phyloP scores from a whole-genome alignment of 2,329 filamentous ascomycete genomes.

The Penicillium rolfsii region DNA sequence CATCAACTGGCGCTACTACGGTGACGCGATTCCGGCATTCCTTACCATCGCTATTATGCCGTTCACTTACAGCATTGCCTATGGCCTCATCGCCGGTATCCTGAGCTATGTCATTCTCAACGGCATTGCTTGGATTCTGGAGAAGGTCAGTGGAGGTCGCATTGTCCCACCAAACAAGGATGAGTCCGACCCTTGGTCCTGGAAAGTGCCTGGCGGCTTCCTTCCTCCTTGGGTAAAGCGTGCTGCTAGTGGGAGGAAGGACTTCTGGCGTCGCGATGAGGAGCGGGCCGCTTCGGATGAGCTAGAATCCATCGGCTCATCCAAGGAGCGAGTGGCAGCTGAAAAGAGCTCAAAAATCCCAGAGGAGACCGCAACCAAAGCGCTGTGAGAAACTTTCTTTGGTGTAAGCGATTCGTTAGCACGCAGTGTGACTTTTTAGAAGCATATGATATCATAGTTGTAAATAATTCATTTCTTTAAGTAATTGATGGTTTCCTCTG shows the following conservation, averaged over 20 bases:
- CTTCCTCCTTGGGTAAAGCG: constrained; percentile 74
- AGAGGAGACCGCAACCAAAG: background rate
- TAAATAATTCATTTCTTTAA: background rate
- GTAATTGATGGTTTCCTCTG: background rate
- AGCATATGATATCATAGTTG: background rate
- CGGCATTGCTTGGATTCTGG: constrained; percentile 66
- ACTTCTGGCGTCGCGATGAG: constrained; percentile 65
- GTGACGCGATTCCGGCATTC: constrained; percentile 83
- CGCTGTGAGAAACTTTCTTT: background rate
- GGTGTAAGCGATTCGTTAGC: background rate
- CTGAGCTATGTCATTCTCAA: constrained; percentile 78
- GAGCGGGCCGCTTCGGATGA: constrained; percentile 21
- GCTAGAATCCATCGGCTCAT: constrained; percentile 18
- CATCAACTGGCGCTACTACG: constrained; percentile 87
- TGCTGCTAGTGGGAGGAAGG: constrained; percentile 66
- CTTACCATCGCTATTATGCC: constrained; percentile 84
- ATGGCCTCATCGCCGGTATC: constrained; percentile 81
- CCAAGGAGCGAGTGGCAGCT: constrained; percentile 22
- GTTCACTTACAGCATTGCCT: constrained; percentile 86
- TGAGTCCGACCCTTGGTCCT: constrained; percentile 79
- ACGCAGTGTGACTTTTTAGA: background rate
- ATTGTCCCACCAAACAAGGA: constrained; percentile 75
- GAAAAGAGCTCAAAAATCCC: constrained; percentile 18
- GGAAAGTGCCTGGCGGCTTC: constrained; percentile 72
- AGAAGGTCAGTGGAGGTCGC: constrained; percentile 67